Evolutionary conservation across 306 rosid species (phyloP), one percentile per base, ranked within the genome.

Genomic region (Astragalus membranaceus): DNA sequence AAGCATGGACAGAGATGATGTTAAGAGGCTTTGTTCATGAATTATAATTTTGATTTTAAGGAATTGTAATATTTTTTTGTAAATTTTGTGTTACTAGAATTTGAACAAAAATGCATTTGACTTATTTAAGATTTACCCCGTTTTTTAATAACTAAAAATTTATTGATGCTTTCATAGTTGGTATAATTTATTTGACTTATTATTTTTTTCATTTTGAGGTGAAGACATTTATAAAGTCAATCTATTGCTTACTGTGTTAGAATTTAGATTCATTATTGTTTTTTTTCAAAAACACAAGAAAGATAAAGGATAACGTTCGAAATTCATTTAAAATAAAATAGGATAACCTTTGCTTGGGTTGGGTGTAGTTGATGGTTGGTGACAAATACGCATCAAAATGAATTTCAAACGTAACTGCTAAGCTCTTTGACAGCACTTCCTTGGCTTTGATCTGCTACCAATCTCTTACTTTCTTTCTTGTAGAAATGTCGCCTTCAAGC

Each of bases 61-160:
- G 55, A 54, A 13, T 62, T 75, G 42, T 55, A 20, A 26, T 49
- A 41, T 48, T 14, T 70, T 20, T 33, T 5, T 80, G 67, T 67
- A 73, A 51, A 35, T 39, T 39, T 9, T 15, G 3, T 55, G 6
- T 20, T 2, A 8, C 20, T 12, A 7, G 58, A 44, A 39, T 41
- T 26, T 44, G 58, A 74, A 29, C 11, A 64, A 47, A 47, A 55
- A 14, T 53, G 43, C 6, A 61, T 55, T 17, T 29, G 37, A 41
- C 6, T 13, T 49, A 53, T 64, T 53, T 48, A 0, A 8, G 16
- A 64, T 64, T 16, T 10, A 41, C 6, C 46, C 7, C 9, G 16
- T 16, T 55, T 30, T 55, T 30, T 7, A 48, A n/a, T 13, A 33
- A 60, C 57, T 26, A 5, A 4, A 69, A 56, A 1, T 2, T 17